Base-by-base conservation (phyloP, 2,329 filamentous ascomycete species). In the Colletotrichum sublineola region DNA sequence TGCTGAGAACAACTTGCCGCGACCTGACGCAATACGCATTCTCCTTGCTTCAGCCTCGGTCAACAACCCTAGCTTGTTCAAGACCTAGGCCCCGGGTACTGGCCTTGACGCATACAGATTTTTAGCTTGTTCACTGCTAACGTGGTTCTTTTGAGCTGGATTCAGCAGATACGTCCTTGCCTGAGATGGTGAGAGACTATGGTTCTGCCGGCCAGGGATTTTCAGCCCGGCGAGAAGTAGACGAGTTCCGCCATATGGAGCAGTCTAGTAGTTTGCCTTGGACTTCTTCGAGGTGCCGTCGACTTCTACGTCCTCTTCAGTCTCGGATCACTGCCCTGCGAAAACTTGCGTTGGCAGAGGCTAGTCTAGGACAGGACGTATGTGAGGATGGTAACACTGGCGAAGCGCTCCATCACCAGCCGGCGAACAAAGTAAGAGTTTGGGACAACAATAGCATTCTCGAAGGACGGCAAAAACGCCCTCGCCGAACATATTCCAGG, bases 211-310 rank as follows among this genome's bases (percentile, higher is more conserved):
- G 20, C 12, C 29, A 29, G 20, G 42, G 29, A 20, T 15, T 18
- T 20, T 6, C 20, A 7, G 48, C 9, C 20, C 29, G 38, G 7
- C 24, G 29, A 38, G 46, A 20, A 61, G 40, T 20, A 40, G 46
- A 61, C 36, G 44, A 42, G 33, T 9, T 11, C 14, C 67, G 52
- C 20, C 29, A 36, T 7, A 4, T 24, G 29, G 9, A n/a, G 20
- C 50, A 48, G 9, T n/a, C 50, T 29, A 24, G 20, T 15, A 18
- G 14, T 8, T 20, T 46, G 4, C 12, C 55, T 15, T 88, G 86
- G 86, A 87, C 84, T 5, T 83, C 86, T 6, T 81, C 84, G 62
- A 79, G 85, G 67, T 88, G 86, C 56, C 82, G 84, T 60, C 81
- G 85, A 2, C 76, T 87, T 7, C 80, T 88, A 24, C 84, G 85